Percentiles rank a stretch among this genome's conserved stretches.
phyloP scores from a whole-genome alignment of 1,284 basidiomycete genomes.

The Ceratobasidium sp. region DNA sequence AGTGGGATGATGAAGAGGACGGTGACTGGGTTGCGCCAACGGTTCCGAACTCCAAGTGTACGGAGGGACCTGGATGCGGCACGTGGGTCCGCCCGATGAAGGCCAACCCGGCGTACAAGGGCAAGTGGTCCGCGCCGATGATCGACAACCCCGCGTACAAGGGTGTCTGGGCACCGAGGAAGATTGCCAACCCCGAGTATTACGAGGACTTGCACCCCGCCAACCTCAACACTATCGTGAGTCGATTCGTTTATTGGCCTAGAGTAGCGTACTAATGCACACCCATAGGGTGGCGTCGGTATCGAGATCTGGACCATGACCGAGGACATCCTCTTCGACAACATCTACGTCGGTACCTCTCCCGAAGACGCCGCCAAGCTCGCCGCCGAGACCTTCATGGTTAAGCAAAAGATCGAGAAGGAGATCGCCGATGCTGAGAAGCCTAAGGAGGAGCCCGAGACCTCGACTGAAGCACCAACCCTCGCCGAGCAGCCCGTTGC shows the following conservation, averaged over 20 bases:
- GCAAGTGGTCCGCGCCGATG: constrained; percentile 94
- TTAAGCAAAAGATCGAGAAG: constrained; percentile 81
- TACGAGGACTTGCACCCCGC: constrained; percentile 91
- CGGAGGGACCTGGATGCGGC: constrained; percentile 92
- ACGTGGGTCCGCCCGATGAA: constrained; percentile 89
- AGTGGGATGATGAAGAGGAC: constrained; percentile 99
- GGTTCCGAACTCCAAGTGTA: constrained; percentile 89
- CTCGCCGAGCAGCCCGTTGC: constrained; percentile 71
- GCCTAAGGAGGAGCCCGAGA: constrained; percentile 57
- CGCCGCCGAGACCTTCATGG: constrained; percentile 83
- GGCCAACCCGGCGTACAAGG: constrained; percentile 93
- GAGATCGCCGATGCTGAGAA: constrained; percentile 62
- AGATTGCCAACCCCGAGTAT: constrained; percentile 93
- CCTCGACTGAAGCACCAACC: constrained; percentile 58
- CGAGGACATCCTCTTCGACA: constrained; percentile 95
- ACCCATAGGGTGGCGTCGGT: constrained; percentile 82
- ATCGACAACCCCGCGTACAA: constrained; percentile 98
- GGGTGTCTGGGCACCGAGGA: constrained; percentile 91
- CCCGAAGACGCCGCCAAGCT: constrained; percentile 81
- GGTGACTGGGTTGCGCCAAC: constrained; percentile 97
- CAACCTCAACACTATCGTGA: constrained; percentile 84
- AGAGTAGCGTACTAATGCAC: constrained; percentile 39
- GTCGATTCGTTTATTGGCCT: constrained; percentile 51
- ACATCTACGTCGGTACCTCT: constrained; percentile 94
- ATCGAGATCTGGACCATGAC: constrained; percentile 99